Base-by-base conservation (phyloP, 2,329 filamentous ascomycete genomes). In the Ceratocystis papillata region DNA sequence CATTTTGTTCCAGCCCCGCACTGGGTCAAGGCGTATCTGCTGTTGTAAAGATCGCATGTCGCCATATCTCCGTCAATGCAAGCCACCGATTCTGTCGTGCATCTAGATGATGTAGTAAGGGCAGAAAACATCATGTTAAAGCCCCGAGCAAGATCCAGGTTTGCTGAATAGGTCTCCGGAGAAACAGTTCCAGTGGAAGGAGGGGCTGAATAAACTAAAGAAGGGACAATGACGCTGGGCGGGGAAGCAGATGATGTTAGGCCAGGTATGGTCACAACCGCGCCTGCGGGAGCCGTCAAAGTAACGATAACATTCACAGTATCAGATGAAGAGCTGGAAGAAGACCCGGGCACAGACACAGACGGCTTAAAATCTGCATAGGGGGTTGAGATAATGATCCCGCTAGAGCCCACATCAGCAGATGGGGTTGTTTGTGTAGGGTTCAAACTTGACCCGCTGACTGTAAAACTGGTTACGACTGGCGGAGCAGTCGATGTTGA, bases 41-140 rank as follows among this genome's bases (percentile, higher is more conserved):
- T 78, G 4, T 68, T 67, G 10, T 69, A 67, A 25, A 69, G 65
- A 33, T 73, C 72, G 70, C 83, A 86, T 15, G 72, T 71, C n/a
- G 76, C 81, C 3, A 80, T 70, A 62, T 78, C 76, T 25, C 81
- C 79, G 15, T 75, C 72, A 57, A 85, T 78, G 65, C 83, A 86
- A 3, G 82, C 82, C 2, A 77, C 75, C 67, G 84, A 79, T 30
- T 75, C 75, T 1, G 71, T 64, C 0, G 70, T 71, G 70, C 83
- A 86, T 63, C 79, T 75, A 2, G 80, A 79, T 22, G 77, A 69
- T 5, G 76, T 73, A 0, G 77, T 79, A 44, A 82, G 73, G 1
- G 70, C 72, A 30, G 75, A 74, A 68, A 81, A 83, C 28, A 79
- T 68, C 8, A 73, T 69, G 71, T 86, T 85, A 70, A 80, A 77